A percentile compares a stretch with the other conserved stretches of the same genome.
Conservation (phyloP, 139 green algal species). For the Tetradesmus obliquus region DNA sequence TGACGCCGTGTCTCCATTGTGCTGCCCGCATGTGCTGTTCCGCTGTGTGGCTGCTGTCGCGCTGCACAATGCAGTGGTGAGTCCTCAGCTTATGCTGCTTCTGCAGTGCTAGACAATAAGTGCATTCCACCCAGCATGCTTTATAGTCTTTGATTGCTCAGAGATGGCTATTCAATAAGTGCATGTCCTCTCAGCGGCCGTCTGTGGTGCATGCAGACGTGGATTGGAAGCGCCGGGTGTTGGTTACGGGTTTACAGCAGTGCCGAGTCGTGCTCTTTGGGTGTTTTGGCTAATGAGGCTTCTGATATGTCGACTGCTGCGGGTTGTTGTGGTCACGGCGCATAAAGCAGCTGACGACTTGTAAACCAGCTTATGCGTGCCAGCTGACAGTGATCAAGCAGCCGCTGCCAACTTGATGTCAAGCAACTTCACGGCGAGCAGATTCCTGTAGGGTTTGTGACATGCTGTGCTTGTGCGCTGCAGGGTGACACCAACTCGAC, state of each 20-base stretch:
- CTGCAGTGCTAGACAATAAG: neutral
- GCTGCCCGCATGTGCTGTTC: neutral
- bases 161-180: neutral
- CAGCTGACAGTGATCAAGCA: too few species aligned
- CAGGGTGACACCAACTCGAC: slow-evolving; percentile 16
- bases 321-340: neutral
- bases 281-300: neutral
- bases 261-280: too few species aligned
- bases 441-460: too few species aligned
- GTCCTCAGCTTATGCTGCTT: neutral
- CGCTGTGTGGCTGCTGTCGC: neutral
- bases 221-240: too few species aligned
- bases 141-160: neutral
- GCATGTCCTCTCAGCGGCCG: neutral
- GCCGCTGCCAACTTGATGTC: too few species aligned
- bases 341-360: too few species aligned
- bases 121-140: neutral
- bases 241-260: too few species aligned
- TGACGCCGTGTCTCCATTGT: neutral
- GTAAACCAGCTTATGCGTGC: too few species aligned
- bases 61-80: neutral
- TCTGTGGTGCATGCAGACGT: neutral
- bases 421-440: too few species aligned
- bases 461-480: neutral
- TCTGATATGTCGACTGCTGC: neutral